Percentiles rank a stretch among this genome's conserved stretches.
phyloP scores from a whole-genome alignment of 495 filamentous ascomycete species.

The Cercophora sp. region DNA sequence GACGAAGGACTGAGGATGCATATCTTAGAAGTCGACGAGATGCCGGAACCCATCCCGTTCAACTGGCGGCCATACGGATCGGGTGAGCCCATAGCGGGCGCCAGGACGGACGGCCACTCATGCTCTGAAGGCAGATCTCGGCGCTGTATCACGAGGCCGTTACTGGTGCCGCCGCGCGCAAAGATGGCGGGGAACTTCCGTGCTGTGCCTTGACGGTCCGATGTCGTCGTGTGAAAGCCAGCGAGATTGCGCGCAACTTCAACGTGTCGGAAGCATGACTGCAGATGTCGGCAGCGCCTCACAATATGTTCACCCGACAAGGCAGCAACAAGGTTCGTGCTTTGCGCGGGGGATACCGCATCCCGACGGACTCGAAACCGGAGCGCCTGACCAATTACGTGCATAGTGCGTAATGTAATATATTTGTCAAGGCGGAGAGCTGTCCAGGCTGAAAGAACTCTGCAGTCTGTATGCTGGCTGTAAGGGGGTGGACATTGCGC shows the following conservation, averaged over 20 bases:
- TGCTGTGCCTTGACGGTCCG: not conserved
- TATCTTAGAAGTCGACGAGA: conserved; percentile 66
- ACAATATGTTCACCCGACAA: not conserved
- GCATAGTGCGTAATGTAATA: too few species aligned
- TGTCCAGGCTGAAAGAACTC: too few species aligned
- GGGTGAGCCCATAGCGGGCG: conserved; percentile 60
- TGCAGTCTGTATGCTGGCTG: too few species aligned
- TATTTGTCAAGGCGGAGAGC: too few species aligned
- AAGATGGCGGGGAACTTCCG: conserved; percentile 57
- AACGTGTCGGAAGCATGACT: not conserved
- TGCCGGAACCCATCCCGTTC: conserved; percentile 67
- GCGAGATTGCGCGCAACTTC: too few species aligned
- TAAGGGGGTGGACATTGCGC: too few species aligned
- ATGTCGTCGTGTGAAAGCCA: not conserved
- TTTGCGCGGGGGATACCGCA: too few species aligned
- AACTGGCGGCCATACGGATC: conserved; percentile 68
- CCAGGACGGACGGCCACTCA: conserved; percentile 58
- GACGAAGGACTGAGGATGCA: conserved; percentile 54
- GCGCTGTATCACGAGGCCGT: conserved; percentile 58
- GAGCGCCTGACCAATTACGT: too few species aligned
- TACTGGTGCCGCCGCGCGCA: conserved; percentile 70
- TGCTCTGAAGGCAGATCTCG: conserved; percentile 46
- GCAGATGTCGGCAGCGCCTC: too few species aligned
- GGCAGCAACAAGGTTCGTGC: too few species aligned
- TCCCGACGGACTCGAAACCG: too few species aligned